Evolutionary conservation across 768 basidiomycete genomes (phyloP), one percentile per base, ranked within the genome.

Genomic region (Obba rivulosa): DNA sequence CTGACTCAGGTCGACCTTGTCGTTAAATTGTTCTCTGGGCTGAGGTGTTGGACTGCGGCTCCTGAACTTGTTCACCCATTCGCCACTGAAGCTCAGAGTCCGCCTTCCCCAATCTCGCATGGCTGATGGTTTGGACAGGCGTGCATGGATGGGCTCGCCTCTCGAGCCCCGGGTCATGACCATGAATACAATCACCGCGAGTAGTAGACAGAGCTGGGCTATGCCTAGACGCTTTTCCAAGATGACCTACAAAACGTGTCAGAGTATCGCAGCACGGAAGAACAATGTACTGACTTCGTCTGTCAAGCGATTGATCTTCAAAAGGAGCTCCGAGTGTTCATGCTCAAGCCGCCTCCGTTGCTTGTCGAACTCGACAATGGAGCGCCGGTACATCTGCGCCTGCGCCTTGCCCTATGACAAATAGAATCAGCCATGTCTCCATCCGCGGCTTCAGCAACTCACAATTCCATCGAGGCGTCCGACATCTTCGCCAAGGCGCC

Each of bases 161-260:
- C 59, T 61, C 1, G 81, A 86, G 7, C 90, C 89, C 4, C 92
- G 79, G 3, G 92, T 93, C 44, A 95, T 73, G 16, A 85, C 80
- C 67, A 95, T 87, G 63, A 96, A 92, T 11, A 92, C 72, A 17
- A 95, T 76, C 9, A 96, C 85, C 0, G 85, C 79, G 3, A 96
- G 73, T 4, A 95, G 74, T 5, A 94, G 74, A 61, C 86, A 83
- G 0, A 97, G 75, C 58, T 98, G 94, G 0, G 87, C 87, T 18
- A 96, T 81, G 2, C 92, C 85, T 0, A 96, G 77, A 2, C 92
- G 83, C 58, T 95, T 93, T 66, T 96, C 94, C 43, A 93, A 75
- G 0, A 84, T 69, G 25, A 96, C 81, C 89, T 95, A 47, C 4
- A 34, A 18, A 21, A 45, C 9, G 28, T 34, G 24, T 14, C 39